Conservation (phyloP, 495 filamentous ascomycete species). For the Hypoxylon crocopeplum region DNA sequence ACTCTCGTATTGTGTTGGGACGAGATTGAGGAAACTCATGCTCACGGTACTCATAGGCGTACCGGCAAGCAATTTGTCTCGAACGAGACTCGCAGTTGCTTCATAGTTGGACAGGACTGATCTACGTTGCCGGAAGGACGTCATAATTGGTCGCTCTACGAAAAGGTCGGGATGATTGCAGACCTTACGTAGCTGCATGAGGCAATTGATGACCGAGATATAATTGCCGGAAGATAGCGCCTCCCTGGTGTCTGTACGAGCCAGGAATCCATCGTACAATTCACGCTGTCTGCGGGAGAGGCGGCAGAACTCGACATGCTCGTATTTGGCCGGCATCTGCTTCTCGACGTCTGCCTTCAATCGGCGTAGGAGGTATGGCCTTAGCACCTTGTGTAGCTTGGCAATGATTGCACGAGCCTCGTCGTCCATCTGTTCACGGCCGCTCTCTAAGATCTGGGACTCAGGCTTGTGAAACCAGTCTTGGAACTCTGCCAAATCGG, state of each 20-base stretch:
- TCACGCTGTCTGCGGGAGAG: slow-evolving; percentile 94
- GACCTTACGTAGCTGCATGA: slow-evolving; percentile 97
- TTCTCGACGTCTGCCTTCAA: slow-evolving; percentile 99
- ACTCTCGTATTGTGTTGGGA: slow-evolving; percentile 74
- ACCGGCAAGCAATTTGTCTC: slow-evolving; percentile 68
- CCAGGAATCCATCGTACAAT: slow-evolving; percentile 96
- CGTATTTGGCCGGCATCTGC: slow-evolving; percentile 98
- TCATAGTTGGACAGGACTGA: slow-evolving; percentile 82
- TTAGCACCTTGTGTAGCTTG: slow-evolving; percentile 90
- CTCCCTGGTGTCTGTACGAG: slow-evolving; percentile 86
- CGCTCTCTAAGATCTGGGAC: slow-evolving; percentile 93
- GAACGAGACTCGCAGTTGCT: slow-evolving; percentile 74
- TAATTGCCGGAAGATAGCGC: slow-evolving; percentile 95
- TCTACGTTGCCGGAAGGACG: slow-evolving; percentile 89
- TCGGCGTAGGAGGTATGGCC: slow-evolving; percentile 89
- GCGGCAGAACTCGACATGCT: slow-evolving; percentile 93
- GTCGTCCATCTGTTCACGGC: slow-evolving; percentile 89
- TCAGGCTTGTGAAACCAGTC: slow-evolving; percentile 92
- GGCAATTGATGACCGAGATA: slow-evolving; percentile 95
- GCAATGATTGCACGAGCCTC: slow-evolving; percentile 86
- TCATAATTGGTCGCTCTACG: slow-evolving; percentile 96
- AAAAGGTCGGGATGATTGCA: slow-evolving; percentile 99
- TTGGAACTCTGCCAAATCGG: slow-evolving; percentile 88
- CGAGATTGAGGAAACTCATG: slow-evolving; percentile 80
- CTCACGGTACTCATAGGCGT: slow-evolving; percentile 71